These are phyloP conservation scores for Aspergillus ochraceus DNA, from an alignment of 2,329 filamentous ascomycete genomes.

Conservation along the genomic window DNA sequence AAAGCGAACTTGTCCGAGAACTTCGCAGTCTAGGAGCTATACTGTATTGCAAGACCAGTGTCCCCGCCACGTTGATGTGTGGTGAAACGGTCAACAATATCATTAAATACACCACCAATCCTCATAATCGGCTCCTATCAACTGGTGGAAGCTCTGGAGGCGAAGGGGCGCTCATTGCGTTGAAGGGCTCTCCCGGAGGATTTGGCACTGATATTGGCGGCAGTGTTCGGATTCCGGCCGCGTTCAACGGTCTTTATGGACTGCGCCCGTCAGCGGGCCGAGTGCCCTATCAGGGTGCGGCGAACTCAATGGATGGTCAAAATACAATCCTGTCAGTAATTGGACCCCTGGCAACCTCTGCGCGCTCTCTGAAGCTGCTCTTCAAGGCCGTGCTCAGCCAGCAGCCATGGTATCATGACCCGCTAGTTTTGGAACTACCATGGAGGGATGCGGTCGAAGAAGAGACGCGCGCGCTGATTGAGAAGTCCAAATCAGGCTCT, in stretches of 20 bases:
- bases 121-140: conserved; percentile 55
- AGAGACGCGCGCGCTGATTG: conserved; percentile 40
- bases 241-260: conserved; percentile 59
- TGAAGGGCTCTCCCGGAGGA: conserved; percentile 55
- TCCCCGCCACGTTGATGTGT: conserved; percentile 56
- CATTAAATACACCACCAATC: conserved; percentile 59
- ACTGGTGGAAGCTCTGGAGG: conserved; percentile 60
- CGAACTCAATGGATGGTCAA: conserved; percentile 66
- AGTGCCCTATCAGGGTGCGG: conserved; percentile 58
- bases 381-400: conserved; percentile 58
- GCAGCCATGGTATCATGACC: conserved; percentile 67
- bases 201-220: conserved; percentile 62
- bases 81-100: conserved; percentile 64
- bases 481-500: conserved; percentile 28
- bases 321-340: conserved; percentile 63
- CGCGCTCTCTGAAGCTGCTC: conserved; percentile 55
- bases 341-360: conserved; percentile 61
- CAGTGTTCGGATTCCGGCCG: conserved; percentile 59
- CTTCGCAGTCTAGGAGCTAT: conserved; percentile 56
- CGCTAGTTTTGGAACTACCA: conserved; percentile 64
- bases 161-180: conserved; percentile 57
- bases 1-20: conserved; percentile 60
- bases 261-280: conserved; percentile 56
- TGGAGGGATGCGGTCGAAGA: conserved; percentile 56
- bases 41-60: conserved; percentile 57